Base-by-base conservation (phyloP, 768 basidiomycete species). In the Glaciozyma antarctica region DNA sequence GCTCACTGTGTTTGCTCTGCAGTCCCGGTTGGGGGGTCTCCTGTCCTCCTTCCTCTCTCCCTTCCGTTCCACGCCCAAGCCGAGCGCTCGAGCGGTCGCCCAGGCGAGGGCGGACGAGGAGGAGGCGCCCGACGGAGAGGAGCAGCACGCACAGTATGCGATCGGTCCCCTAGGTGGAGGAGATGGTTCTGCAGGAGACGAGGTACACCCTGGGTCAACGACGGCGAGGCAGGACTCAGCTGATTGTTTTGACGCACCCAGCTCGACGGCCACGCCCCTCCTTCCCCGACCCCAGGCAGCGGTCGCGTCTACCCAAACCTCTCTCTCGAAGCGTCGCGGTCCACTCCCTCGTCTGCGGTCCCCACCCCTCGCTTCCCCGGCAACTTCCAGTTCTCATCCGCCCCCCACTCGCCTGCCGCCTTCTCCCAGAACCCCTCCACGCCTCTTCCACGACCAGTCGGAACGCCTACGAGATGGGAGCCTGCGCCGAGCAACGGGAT, bases 11-110 rank as follows among this genome's bases (percentile, higher is more conserved):
- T 32, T 4, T 32, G 32, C 32, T 28, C 38, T 1, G 26, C 58
- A 65, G 67, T 69, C 67, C 0, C 63, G 67, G 2, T 32, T 69
- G 48, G 48, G 64, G 5, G 62, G 49, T 16, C 32, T 69, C 15
- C 58, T 69, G 3, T 60, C 61, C 7, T 69, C 65, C 53, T 56
- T 69, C 38, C 38, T 41, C 17, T 69, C 67, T 32, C 67, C 67
- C 12, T 69, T 69, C 48, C 55, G 63, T 8, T 55, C 61, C 0
- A 30, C 53, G 3, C 28, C 54, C 38, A 41, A 34, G 61, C 21
- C 19, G 15, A 32, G 22, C 38, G 10, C n/a, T 30, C 41, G n/a
- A 15, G 47, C 28, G 19, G 41, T 12, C 44, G 53, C 15, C 57
- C 52, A 28, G 54, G 51, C 28, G 43, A 58, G 26, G 28, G 53